phyloP scores from a whole-genome alignment of 805 yeast genomes.

The Maudiozyma serrabonitensis region DNA sequence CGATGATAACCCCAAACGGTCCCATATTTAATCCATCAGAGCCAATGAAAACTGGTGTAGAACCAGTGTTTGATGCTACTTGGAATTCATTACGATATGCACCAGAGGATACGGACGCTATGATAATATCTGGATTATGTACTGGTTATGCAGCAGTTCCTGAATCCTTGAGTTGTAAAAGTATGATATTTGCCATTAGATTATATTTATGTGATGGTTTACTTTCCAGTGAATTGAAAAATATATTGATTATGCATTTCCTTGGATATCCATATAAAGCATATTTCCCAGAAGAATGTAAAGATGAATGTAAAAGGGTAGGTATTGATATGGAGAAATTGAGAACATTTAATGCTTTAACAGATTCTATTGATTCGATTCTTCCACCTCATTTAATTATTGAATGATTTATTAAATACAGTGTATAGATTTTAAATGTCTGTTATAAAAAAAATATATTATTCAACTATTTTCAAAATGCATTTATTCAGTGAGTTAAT shows the following conservation, averaged over 20 bases:
- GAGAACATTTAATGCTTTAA: slow-evolving; percentile 11
- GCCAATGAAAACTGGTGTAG: slow-evolving; percentile 17
- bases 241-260: slow-evolving; percentile 21
- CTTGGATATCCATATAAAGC: slow-evolving; percentile 17
- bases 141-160: slow-evolving; percentile 29
- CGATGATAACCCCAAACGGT: slow-evolving; percentile 22
- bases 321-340: slow-evolving; percentile 12
- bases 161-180: slow-evolving; percentile 16
- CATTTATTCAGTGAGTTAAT: not conserved
- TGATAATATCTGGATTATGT: slow-evolving; percentile 26
- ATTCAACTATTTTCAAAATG: not conserved
- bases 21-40: slow-evolving; percentile 9
- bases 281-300: slow-evolving; percentile 13
- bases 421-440: not conserved
- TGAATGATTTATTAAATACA: not conserved
- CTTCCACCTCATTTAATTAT: slow-evolving; percentile 8
- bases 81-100: slow-evolving; percentile 19
- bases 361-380: slow-evolving; percentile 13
- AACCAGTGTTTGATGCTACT: slow-evolving; percentile 23
- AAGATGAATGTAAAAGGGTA: slow-evolving; percentile 13
- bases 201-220: slow-evolving; percentile 11
- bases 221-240: slow-evolving; percentile 16
- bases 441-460: not conserved
- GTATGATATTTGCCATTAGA: slow-evolving; percentile 24
- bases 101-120: slow-evolving; percentile 15